These are phyloP conservation scores for Fusarium sp. DNA, from an alignment of 2,329 filamentous ascomycete genomes.

Conservation along the genomic window DNA sequence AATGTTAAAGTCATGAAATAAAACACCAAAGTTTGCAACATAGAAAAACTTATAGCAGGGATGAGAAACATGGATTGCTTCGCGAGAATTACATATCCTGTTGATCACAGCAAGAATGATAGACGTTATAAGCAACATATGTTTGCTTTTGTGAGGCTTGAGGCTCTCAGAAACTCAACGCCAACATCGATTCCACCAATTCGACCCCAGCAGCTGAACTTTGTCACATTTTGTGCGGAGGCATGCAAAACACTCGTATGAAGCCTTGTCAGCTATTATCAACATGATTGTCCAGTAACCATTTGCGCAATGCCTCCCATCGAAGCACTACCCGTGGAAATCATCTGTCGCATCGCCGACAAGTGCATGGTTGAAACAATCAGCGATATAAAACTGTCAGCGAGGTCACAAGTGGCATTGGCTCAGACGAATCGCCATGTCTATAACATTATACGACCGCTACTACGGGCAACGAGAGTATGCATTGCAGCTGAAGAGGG, in stretches of 20 bases:
- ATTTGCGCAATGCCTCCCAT: neutral
- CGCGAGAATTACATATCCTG: neutral
- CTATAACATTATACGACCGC: conserved; percentile 16
- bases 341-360: neutral
- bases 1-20: neutral
- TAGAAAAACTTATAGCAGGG: neutral
- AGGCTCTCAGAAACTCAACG: neutral
- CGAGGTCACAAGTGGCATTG: neutral
- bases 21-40: neutral
- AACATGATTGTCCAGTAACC: neutral
- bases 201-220: neutral
- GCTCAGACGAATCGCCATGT: conserved; percentile 14
- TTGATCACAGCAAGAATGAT: neutral
- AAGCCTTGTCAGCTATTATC: neutral
- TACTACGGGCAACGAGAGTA: conserved; percentile 7
- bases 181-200: neutral
- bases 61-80: neutral
- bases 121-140: neutral
- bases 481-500: conserved; percentile 15
- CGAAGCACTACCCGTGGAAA: conserved; percentile 1
- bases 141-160: neutral
- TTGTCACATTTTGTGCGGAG: neutral
- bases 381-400: neutral
- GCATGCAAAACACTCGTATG: neutral
- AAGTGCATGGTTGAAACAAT: neutral